Percentiles rank a stretch among this genome's conserved stretches.
These are phyloP conservation scores for Penicillium tannophilum DNA, from an alignment of 495 filamentous ascomycete genomes.

Conservation along the genomic window DNA sequence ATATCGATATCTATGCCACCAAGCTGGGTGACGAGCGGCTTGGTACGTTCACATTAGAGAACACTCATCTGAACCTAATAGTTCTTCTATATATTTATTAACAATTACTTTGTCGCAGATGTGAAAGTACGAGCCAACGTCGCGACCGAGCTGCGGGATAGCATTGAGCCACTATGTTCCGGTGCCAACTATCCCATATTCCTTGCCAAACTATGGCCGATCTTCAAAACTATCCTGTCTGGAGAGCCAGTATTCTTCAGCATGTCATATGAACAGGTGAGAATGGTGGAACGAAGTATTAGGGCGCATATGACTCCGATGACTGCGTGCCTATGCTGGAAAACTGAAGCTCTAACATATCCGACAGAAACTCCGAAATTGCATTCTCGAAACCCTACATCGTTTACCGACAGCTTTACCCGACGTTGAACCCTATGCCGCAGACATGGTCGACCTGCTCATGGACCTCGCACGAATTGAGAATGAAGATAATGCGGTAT, in stretches of 20 bases:
- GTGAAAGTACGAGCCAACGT: constrained; percentile 72
- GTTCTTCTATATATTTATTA: neutral
- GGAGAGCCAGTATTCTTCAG: constrained; percentile 90
- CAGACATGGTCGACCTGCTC: constrained; percentile 81
- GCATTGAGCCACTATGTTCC: constrained; percentile 71
- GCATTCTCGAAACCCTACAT: constrained; percentile 91
- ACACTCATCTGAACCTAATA: neutral
- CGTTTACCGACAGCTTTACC: constrained; percentile 79
- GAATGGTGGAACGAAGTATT: constrained; percentile 12
- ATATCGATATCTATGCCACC: constrained; percentile 60
- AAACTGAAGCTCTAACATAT: constrained; percentile 12
- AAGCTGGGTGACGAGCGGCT: constrained; percentile 61
- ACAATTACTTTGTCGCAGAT: constrained; percentile 53
- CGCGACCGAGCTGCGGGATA: constrained; percentile 80
- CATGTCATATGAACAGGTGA: constrained; percentile 79
- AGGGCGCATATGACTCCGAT: constrained; percentile 1
- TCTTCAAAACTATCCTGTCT: constrained; percentile 83
- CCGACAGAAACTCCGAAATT: constrained; percentile 81
- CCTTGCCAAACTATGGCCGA: constrained; percentile 81
- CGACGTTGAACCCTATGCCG: constrained; percentile 85
- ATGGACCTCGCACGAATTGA: constrained; percentile 86
- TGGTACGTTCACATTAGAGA: constrained; percentile 43
- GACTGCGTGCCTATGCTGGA: neutral
- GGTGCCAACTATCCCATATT: constrained; percentile 71
- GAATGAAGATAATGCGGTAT: constrained; percentile 96